Conservation (phyloP, 2,329 filamentous ascomycete genomes). For the Setomelanomma holmii region DNA sequence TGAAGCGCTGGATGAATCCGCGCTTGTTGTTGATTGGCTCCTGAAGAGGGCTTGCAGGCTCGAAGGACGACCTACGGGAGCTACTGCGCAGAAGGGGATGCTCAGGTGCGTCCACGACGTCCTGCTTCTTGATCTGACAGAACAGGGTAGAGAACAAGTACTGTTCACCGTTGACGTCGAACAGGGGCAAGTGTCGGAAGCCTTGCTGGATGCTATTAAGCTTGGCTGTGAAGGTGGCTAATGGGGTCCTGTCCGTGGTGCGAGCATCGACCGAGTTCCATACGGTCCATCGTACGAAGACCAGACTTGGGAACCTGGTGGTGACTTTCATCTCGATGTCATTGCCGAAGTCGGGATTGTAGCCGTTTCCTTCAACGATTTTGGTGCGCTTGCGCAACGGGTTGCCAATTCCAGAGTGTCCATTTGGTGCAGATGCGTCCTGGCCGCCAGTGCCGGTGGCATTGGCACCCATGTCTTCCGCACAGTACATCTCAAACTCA, state of each 20-base stretch:
- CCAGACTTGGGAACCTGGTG: constrained; percentile 91
- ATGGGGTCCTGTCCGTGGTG: constrained; percentile 68
- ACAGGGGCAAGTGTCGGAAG: constrained; percentile 88
- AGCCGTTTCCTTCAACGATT: constrained; percentile 86
- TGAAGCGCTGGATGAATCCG: constrained; percentile 50
- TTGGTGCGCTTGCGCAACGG: constrained; percentile 81
- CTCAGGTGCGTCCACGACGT: constrained; percentile 53
- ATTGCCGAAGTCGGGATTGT: constrained; percentile 87
- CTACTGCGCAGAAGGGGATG: constrained; percentile 22
- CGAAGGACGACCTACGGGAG: constrained; percentile 36
- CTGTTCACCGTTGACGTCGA: constrained; percentile 87
- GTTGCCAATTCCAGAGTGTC: constrained; percentile 71
- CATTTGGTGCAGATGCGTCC: constrained; percentile 69
- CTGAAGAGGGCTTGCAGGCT: constrained; percentile 35
- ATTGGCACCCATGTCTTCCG: constrained; percentile 86
- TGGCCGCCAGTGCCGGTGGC: constrained; percentile 71
- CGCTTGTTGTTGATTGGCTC: constrained; percentile 42
- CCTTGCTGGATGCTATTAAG: constrained; percentile 87
- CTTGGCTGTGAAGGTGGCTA: constrained; percentile 93
- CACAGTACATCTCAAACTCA: constrained; percentile 92
- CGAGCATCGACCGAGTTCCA: constrained; percentile 83
- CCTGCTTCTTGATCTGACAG: constrained; percentile 78
- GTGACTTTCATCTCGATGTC: constrained; percentile 81
- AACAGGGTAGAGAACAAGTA: constrained; percentile 96
- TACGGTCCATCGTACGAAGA: constrained; percentile 93